Conservation (phyloP, 805 yeast species). For the Kodamaea fukazawae region DNA sequence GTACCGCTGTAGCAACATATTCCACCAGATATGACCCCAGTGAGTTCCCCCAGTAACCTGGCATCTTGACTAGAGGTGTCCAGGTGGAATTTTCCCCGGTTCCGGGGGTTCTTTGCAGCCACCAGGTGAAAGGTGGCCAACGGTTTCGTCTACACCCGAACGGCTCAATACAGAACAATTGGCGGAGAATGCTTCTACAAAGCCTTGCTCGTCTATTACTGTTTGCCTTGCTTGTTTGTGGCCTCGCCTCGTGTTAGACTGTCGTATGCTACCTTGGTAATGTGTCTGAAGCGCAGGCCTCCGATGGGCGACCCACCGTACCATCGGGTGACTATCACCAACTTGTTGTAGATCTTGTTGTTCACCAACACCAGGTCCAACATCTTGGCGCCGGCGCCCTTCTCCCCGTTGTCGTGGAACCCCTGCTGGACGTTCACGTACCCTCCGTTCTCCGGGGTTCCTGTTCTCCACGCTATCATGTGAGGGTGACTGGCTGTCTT, state of each 20-base stretch:
- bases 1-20: too few relatives aligned
- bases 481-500: constrained; percentile 66
- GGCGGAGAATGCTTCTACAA: too few relatives aligned
- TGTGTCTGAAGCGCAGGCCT: constrained; percentile 65
- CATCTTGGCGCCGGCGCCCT: constrained; percentile 66
- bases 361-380: constrained; percentile 51
- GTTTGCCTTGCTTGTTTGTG: not conserved
- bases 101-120: too few relatives aligned
- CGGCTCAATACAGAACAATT: too few relatives aligned
- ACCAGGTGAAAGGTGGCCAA: too few relatives aligned
- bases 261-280: constrained; percentile 54
- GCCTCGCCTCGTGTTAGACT: constrained; percentile 28
- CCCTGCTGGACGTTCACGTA: constrained; percentile 51
- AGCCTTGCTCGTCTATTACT: too few relatives aligned
- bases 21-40: too few relatives aligned
- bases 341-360: constrained; percentile 47
- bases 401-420: constrained; percentile 66
- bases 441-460: constrained; percentile 2
- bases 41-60: too few relatives aligned
- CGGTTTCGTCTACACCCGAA: too few relatives aligned
- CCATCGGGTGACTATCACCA: constrained; percentile 77
- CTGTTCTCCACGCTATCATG: constrained; percentile 71
- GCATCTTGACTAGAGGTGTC: too few relatives aligned
- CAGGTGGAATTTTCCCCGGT: too few relatives aligned
- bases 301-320: constrained; percentile 79